Evolutionary conservation across 306 rosid genomes (phyloP).

Genomic region (Prinsepia uniflora): DNA sequence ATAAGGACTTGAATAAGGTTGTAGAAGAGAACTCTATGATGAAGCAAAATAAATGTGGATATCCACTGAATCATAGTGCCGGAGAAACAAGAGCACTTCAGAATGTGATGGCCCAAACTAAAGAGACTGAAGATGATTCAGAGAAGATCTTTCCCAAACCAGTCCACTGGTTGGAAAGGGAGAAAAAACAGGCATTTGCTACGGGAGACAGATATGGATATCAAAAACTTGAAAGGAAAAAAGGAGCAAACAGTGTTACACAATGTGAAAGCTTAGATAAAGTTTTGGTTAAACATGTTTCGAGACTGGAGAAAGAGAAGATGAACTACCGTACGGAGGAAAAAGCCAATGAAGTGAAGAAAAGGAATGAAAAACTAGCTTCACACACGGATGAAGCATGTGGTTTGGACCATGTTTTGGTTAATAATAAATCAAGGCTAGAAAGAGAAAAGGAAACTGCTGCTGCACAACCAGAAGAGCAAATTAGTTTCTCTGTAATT

Average conservation of each 20-base stretch:
- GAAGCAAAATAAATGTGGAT: constrained; percentile 23
- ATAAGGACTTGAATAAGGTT: constrained; percentile 29
- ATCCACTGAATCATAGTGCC: not conserved
- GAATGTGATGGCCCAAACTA: not conserved
- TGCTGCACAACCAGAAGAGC: constrained; percentile 46
- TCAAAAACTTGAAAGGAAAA: constrained; percentile 37
- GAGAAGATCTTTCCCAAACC: constrained; percentile 65
- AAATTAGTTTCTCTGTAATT: constrained; percentile 30
- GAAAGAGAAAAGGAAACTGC: constrained; percentile 72
- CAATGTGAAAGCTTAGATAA: constrained; percentile 70
- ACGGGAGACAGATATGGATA: constrained; percentile 31
- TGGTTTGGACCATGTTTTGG: constrained; percentile 60
- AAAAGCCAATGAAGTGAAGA: constrained; percentile 34
- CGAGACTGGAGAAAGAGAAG: constrained; percentile 77
- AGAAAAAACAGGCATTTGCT: constrained; percentile 50
- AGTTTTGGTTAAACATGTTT: constrained; percentile 71
- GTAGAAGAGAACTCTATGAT: constrained; percentile 7
- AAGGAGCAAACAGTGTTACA: constrained; percentile 25
- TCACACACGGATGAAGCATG: constrained; percentile 34
- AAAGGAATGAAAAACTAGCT: constrained; percentile 28
- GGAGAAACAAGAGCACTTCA: not conserved
- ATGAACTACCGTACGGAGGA: constrained; percentile 40
- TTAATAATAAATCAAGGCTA: constrained; percentile 67
- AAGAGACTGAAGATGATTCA: constrained; percentile 39
- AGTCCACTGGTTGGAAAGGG: constrained; percentile 61